Base-by-base conservation (phyloP, 495 filamentous ascomycete species). In the Penicillium chermesinum region DNA sequence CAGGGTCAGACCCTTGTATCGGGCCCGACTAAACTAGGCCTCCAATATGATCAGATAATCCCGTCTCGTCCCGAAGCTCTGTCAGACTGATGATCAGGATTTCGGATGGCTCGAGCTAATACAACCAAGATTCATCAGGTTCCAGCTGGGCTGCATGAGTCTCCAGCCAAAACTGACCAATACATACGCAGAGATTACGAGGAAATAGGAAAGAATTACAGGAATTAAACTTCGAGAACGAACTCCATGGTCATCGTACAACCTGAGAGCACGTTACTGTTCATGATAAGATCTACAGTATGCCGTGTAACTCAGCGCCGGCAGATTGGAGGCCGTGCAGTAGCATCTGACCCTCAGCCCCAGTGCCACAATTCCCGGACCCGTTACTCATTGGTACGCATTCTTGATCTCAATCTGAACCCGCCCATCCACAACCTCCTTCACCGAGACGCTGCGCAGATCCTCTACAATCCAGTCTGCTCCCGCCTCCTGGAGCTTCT, bases 401-500 rank as follows among this genome's bases (percentile, higher is more conserved):
- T 75, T 68, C 44, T 57, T 59, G 46, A 78, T 67, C 50, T 76
- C 71, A 60, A 88, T 63, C 59, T 76, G 71, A 48, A 87, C 61
- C 46, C 68, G 73, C 10, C 81, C 78, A 55, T 66, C 65, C 25
- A 68, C 71, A 35, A 71, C 71, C 1, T 55, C 58, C 54, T 81
- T 72, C 46, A 87, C 69, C 58, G 71, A 71, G 18, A 96, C 75
- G 49, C 85, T 87, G 30, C 71, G 68, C 70, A 98, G 68, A 65
- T 98, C 88, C 53, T 77, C 72, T 18, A 96, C 83, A 20, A 96
- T 80, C 85, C 88, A 96, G 68, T 96, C 90, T 16, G 93, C 87
- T 8, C 79, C 85, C 9, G 88, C 87, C 20, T 73, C 77, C 44
- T 73, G 56, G 17, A 96, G 72, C 65, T 90, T 77, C 55, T 81